Evolutionary conservation across 2,329 filamentous ascomycete genomes (phyloP), one percentile per base, ranked within the genome.

Genomic region (Arachnomyces sp.): DNA sequence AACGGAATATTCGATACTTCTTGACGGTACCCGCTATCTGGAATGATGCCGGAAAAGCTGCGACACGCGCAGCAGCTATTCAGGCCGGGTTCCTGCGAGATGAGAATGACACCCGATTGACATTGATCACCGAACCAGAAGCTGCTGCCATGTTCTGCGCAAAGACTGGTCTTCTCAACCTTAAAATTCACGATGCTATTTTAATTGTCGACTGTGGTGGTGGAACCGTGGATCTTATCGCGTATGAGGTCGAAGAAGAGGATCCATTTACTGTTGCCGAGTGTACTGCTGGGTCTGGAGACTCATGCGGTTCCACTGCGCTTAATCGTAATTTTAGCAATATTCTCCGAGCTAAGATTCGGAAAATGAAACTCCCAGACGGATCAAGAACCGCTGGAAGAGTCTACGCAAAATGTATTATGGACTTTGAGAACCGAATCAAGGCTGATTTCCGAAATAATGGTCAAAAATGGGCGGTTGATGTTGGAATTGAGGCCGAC

Each of bases 381-480:
- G 90, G 89, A 34, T 95, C 90, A 52, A 93, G 90, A 69, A 96
- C 88, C 2, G 90, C 92, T n/a, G 90, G 90, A 32, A 88, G 90
- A 65, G 92, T 98, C 40, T 96, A 96, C 65, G 90, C 90, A 52
- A 96, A 96, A 71, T 96, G 90, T 65, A 96, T 98, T 67, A 96
- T 96, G 90, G 92, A 98, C 67, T 98, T 98, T 57, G 92, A 98
- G 72, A 96, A 96, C 77, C 77, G 92, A 63, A 95, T 98, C 77
- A 98, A 98, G 75, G 92, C 92, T 36, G 92, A 96, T 65, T 98
- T 98, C 82, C 81, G 92, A 50, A 96, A 96, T 72, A 96, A 95
- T 64, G 89, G 90, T 36, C 90, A 96, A 66, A 96, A 96, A 66
- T 96, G 92, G 92, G 92, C 92, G 33, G 89, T 96, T 14, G 92